These are phyloP conservation scores for Cardamine chenopodiifolia DNA, from an alignment of 345 rosid genomes.

Conservation along the genomic window DNA sequence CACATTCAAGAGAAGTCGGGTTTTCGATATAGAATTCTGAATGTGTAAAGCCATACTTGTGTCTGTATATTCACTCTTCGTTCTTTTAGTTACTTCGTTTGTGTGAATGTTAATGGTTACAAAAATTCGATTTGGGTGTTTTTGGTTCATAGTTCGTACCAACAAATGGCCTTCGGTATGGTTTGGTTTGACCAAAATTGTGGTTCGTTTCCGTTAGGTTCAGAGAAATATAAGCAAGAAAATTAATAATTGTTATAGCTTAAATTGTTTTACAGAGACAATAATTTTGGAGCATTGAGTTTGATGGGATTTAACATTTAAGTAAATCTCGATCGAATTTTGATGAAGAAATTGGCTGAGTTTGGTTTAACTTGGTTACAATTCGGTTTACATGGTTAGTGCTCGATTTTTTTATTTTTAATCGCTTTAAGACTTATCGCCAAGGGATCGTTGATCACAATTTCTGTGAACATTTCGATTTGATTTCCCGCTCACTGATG, in stretches of 20 bases:
- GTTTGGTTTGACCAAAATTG: neutral
- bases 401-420: neutral
- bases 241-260: neutral
- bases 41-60: constrained; percentile 14
- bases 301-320: too few species aligned
- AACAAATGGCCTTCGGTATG: neutral
- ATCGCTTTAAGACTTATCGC: neutral
- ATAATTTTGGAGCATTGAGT: too few species aligned
- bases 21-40: constrained; percentile 16
- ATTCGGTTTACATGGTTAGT: constrained; percentile 5
- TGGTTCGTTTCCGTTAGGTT: neutral
- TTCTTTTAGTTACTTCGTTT: constrained; percentile 2
- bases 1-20: constrained; percentile 29
- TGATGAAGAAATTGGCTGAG: neutral
- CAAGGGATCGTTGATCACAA: neutral
- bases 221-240: neutral
- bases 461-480: neutral
- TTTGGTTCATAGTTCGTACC: neutral
- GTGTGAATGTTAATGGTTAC: neutral
- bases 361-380: neutral
- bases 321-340: neutral
- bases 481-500: constrained; percentile 44
- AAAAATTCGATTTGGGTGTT: neutral
- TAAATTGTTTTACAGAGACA: too few species aligned
- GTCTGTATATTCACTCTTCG: constrained; percentile 16